A percentile compares a stretch with the other conserved stretches of the same genome.
These are phyloP conservation scores for Tetracladium marchalianum DNA, from an alignment of 495 filamentous ascomycete genomes.

Conservation along the genomic window DNA sequence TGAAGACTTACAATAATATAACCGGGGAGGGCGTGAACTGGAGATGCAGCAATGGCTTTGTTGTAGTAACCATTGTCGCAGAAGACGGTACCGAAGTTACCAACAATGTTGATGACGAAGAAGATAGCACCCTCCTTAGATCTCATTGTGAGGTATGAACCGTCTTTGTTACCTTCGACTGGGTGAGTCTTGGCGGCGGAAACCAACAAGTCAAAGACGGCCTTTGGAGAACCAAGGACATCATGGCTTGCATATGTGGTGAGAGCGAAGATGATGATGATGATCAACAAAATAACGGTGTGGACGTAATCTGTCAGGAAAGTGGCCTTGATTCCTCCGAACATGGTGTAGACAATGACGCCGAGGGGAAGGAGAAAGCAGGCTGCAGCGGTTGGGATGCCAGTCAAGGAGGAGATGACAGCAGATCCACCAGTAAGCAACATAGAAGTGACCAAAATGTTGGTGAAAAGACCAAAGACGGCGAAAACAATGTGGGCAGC, in stretches of 20 bases:
- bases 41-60: constrained; percentile 88
- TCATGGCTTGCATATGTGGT: constrained; percentile 71
- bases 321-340: constrained; percentile 62
- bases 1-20: constrained; percentile 38
- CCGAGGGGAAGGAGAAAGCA: constrained; percentile 86
- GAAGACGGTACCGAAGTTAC: constrained; percentile 58
- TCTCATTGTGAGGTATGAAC: constrained; percentile 85
- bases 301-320: constrained; percentile 43
- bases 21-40: constrained; percentile 81
- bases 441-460: constrained; percentile 85
- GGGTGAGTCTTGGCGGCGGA: constrained; percentile 62
- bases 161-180: constrained; percentile 74
- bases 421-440: constrained; percentile 84
- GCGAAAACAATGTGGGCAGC: constrained; percentile 65
- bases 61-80: constrained; percentile 63
- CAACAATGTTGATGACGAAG: constrained; percentile 91
- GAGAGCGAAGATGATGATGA: constrained; percentile 87
- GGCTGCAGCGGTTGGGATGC: constrained; percentile 73
- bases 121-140: constrained; percentile 85
- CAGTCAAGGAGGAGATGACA: constrained; percentile 75
- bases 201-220: constrained; percentile 72
- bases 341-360: constrained; percentile 69
- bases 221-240: constrained; percentile 67
- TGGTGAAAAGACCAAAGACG: constrained; percentile 74
- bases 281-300: constrained; percentile 76